Conservation (phyloP, 805 yeast species). For the Wickerhamiella kurtzmanii region DNA sequence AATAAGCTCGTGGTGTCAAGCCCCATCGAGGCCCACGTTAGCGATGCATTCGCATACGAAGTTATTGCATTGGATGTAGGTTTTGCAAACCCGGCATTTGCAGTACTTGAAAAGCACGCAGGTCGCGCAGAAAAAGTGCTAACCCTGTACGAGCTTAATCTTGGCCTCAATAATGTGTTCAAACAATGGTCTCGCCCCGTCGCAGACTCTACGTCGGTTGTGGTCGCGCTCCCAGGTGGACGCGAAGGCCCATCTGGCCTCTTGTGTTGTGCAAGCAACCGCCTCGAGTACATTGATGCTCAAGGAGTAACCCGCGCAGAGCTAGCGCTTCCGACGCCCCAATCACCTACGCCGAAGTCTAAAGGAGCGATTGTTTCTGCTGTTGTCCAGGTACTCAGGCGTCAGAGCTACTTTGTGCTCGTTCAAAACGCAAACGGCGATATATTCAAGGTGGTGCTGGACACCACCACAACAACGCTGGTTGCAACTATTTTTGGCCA, state of each 20-base stretch:
- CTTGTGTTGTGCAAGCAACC: conserved; percentile 46
- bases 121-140: conserved; percentile 29
- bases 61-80: conserved; percentile 58
- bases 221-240: conserved; percentile 62
- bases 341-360: conserved; percentile 20
- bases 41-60: conserved; percentile 34
- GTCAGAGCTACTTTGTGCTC: conserved; percentile 45
- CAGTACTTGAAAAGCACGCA: conserved; percentile 53
- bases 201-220: conserved; percentile 32
- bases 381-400: conserved; percentile 51
- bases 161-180: conserved; percentile 69
- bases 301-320: background rate
- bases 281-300: conserved; percentile 31
- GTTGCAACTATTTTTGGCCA: conserved; percentile 8
- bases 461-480: conserved; percentile 23
- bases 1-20: conserved; percentile 21
- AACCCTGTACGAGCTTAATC: conserved; percentile 67
- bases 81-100: conserved; percentile 75
- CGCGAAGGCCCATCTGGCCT: conserved; percentile 60
- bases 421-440: conserved; percentile 66
- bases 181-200: conserved; percentile 35
- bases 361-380: conserved; percentile 36
- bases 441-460: conserved; percentile 47
- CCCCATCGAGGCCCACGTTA: conserved; percentile 8
- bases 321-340: conserved; percentile 43